Evolutionary conservation across 345 rosid species (phyloP), one percentile per base, ranked within the genome.

Genomic region (Citrus hindsii): DNA sequence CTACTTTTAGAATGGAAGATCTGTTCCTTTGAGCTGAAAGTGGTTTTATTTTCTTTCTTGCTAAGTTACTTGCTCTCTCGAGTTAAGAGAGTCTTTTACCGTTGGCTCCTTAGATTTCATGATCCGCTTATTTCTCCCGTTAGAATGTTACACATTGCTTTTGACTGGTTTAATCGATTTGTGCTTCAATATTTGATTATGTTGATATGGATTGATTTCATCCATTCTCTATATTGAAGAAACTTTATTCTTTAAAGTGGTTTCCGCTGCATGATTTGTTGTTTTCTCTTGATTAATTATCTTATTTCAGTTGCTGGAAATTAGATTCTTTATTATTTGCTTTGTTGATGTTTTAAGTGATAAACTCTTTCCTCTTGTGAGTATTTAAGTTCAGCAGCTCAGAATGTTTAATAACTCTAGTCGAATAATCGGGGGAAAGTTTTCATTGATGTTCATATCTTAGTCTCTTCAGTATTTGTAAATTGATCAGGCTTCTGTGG

Each of bases 381-480:
- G 55, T 73, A 9, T 5, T 33, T 59, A 59, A 62, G 7, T 55
- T 21, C 25, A n/a, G 46, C 33, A 46, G 48, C 21, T 58, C 27
- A 12, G 40, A 19, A 10, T 55, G 18, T 32, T 55, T 51, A 51
- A 13, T 66, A 65, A 14, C 32, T 76, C 4, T 46, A 46, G 18
- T 46, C 18, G 1, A 46, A 18, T 32, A 66, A 10, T n/a, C 18
- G 1, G 13, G 24, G 37, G 58, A 42, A 53, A 51, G 32, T 3
- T 51, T 28, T 66, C n/a, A 66, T 66, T 53, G 71, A 76, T 76
- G 22, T 76, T 76, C 24, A 22, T 51, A 33, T 9, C 32, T 55
- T 3, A 27, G 67, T 71, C 71, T 66, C 69, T 70, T 51, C 65
- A 80, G 25, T 38, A 65, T 65, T 38, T 65, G 46, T 33, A 51